Base-by-base conservation (phyloP, 305 asterid species). In the Fraxinus paxiana region DNA sequence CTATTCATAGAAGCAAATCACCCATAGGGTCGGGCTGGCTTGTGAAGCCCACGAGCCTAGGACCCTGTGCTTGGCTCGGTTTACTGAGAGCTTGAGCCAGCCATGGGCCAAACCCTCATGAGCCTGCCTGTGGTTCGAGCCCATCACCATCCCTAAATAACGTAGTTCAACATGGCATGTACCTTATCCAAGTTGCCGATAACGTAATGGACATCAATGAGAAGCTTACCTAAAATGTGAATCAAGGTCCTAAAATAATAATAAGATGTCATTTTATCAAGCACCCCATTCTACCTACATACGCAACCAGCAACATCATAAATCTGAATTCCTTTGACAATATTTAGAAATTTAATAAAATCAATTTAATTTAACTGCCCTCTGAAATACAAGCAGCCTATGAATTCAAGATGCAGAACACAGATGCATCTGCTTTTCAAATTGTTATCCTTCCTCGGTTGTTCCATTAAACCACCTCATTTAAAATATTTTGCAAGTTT, bases 291-390 rank as follows among this genome's bases (percentile, higher is more conserved):
- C 70, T 59, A 18, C 28, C 70, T 59, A 59, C 31, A 20, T 18
- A 59, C 4, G 61, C 22, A 51, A 77, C 56, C 37, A 82, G 84
- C 79, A 85, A 77, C 83, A 56, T 61, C 81, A 80, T 77, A 72
- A 48, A 63, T 37, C 10, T 46, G 34, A 77, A 76, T 79, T 81
- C 80, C 22, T 46, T 33, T 26, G 22, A n/a, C 51, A 43, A 26
- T 22, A 7, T 37, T 2, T 33, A 34, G 78, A 24, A 35, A 67
- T 4, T 56, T 46, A 30, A 72, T 10, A 80, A 51, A 31, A 75
- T 61, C 6, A 28, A 70, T 46, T 12, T 43, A 43, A 75, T 76
- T 69, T 35, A 37, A 76, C 34, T 20, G 22, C 61, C 34, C 31
- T 65, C 10, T 22, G 37, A 51, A 38, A 24, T 7, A 75, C 26